Base-by-base conservation (phyloP, 768 basidiomycete genomes). In the Tricholoma terreum region DNA sequence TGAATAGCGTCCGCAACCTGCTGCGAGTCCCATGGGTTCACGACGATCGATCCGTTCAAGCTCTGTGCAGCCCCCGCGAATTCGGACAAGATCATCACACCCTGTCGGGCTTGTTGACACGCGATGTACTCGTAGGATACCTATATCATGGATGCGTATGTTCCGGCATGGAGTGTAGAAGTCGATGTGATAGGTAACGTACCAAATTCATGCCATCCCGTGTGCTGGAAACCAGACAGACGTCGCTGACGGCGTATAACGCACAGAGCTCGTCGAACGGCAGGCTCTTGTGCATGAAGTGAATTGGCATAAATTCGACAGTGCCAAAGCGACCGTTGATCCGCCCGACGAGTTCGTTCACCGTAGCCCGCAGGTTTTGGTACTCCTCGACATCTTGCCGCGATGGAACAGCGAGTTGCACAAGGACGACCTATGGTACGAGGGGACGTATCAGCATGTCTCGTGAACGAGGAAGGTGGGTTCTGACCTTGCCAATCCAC, bases 1-100 rank as follows among this genome's bases (percentile, higher is more conserved):
- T 94, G 88, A 57, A 99, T 97, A n/a, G 94, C 94, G 67, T 98
- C 88, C 1, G 97, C 97, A 50, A 97, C 94, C 66, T 94, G 89
- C 71, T 98, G 95, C n/a, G 90, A 90, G 71, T 98, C 97, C 96
- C 97, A 95, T 19, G 97, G 97, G 77, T 99, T 99, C 66, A 98
- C 94, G 68, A 99, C 94, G 63, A 99, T 81, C 33, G 90, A 91
- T 19, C 97, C 97, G 69, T 98, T 98, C 60, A 99, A 75, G 61
- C 87, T 90, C 74, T 98, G 95, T 14, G 94, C 95, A 9, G 97
- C 97, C 27, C 97, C 97, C 3, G 97, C 96, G 63, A 99, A 98
- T 71, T 99, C 97, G 65, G 94, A 97, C 11, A 99, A 81, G 70
- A 99, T 97, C 89, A 99, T 93, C 15, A 91, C 91, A 40, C 97